Conservation (phyloP, 768 basidiomycete species). For the Mycena venus region DNA sequence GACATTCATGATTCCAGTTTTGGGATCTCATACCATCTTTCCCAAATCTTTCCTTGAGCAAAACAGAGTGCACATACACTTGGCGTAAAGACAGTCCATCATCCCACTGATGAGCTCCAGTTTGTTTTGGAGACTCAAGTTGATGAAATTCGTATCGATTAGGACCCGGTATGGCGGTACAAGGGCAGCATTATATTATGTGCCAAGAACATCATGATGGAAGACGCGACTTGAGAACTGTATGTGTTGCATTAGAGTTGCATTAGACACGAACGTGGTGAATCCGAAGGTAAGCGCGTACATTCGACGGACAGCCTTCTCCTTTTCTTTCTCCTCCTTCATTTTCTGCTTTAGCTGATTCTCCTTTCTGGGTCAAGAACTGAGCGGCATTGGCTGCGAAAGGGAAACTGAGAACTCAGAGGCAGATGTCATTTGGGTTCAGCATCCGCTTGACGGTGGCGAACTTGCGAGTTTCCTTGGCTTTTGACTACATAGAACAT, state of each 20-base stretch:
- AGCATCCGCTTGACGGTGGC: constrained; percentile 94
- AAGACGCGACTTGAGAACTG: constrained; percentile 90
- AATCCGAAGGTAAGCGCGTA: constrained; percentile 45
- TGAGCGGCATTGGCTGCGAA: constrained; percentile 17
- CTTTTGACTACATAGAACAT: constrained; percentile 73
- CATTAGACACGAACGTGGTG: constrained; percentile 8
- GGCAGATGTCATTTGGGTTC: constrained; percentile 92
- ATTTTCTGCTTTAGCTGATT: constrained; percentile 92
- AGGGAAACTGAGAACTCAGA: constrained; percentile 65
- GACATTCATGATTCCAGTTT: too few relatives aligned
- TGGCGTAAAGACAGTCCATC: constrained; percentile 99
- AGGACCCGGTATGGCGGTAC: constrained; percentile 97
- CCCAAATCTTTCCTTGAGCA: background rate
- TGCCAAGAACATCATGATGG: constrained; percentile 92
- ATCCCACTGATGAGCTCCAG: constrained; percentile 96
- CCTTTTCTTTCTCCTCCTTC: constrained; percentile 85
- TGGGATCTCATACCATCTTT: too few relatives aligned
- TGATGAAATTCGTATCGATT: constrained; percentile 99
- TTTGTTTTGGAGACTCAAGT: constrained; percentile 98
- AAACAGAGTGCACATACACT: constrained; percentile 68
- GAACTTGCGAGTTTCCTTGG: constrained; percentile 95
- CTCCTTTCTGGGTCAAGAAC: constrained; percentile 78
- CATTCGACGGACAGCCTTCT: constrained; percentile 83
- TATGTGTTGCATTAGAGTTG: too few relatives aligned
- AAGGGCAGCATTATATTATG: constrained; percentile 96